Conservation (phyloP, 768 basidiomycete species). For the Favolaschia claudopus region DNA sequence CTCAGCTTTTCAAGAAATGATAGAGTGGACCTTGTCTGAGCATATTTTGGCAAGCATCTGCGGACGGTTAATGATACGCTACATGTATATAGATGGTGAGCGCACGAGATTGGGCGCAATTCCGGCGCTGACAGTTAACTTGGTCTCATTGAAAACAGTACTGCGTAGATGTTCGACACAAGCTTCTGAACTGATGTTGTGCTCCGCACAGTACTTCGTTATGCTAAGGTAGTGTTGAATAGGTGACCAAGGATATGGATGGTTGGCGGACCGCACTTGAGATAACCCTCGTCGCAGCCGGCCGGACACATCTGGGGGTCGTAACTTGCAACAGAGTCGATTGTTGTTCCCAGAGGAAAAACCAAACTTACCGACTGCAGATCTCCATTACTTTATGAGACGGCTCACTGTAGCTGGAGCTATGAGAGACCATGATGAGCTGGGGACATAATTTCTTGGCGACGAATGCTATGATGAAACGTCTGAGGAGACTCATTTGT, state of each 20-base stretch:
- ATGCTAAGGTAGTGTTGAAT: constrained; percentile 57
- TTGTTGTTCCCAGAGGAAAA: not conserved
- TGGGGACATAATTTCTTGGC: constrained; percentile 95
- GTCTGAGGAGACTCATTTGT: not conserved
- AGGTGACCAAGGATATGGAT: not conserved
- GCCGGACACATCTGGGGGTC: constrained; percentile 79
- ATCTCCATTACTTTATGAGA: constrained; percentile 77
- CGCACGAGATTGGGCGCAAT: constrained; percentile 94
- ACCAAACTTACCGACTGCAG: constrained; percentile 55
- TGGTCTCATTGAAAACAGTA: constrained; percentile 77
- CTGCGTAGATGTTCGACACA: constrained; percentile 84
- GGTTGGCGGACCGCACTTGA: constrained; percentile 68
- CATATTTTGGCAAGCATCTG: constrained; percentile 98
- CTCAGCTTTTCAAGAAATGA: not conserved
- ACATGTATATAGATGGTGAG: constrained; percentile 21
- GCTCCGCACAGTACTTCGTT: constrained; percentile 79
- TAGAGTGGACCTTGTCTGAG: constrained; percentile 76
- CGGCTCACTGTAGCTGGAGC: constrained; percentile 71
- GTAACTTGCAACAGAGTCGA: constrained; percentile 34
- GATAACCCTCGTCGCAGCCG: constrained; percentile 90
- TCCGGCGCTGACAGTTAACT: constrained; percentile 91
- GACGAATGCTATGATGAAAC: constrained; percentile 71
- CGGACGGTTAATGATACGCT: constrained; percentile 25
- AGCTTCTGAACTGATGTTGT: constrained; percentile 68
- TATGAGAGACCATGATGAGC: constrained; percentile 70